A percentile compares a stretch with the other conserved stretches of the same genome.
phyloP scores from a whole-genome alignment of 1,139 yeast genomes.

The Saccharomyces pastorianus region DNA sequence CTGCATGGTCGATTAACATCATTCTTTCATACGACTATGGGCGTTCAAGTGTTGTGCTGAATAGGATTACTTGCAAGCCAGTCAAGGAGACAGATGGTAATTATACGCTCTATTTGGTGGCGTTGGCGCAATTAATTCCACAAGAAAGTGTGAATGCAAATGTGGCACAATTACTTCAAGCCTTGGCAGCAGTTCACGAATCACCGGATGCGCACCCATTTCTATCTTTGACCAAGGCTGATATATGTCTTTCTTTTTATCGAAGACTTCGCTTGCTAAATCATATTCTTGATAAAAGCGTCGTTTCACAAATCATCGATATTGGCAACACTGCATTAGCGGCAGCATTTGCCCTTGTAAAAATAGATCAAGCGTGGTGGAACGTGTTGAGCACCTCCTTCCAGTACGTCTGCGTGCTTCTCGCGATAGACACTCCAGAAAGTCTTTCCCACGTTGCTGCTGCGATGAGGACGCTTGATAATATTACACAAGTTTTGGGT shows the following conservation, averaged over 20 bases:
- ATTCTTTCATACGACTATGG: constrained; percentile 10
- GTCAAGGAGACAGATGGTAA: constrained; percentile 1
- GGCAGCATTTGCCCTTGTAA: constrained; percentile 5
- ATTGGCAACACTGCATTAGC: constrained; percentile 7
- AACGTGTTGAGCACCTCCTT: constrained; percentile 9
- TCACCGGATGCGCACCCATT: constrained; percentile 7
- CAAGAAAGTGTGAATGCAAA: neutral
- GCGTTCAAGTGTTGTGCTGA: constrained; percentile 6
- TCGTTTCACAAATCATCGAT: constrained; percentile 5
- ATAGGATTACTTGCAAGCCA: constrained; percentile 6
- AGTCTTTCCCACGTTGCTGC: constrained; percentile 7
- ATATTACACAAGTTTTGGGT: constrained; percentile 4
- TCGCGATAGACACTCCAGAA: constrained; percentile 10
- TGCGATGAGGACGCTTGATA: constrained; percentile 5
- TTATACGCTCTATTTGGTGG: neutral
- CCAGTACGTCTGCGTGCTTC: constrained; percentile 10
- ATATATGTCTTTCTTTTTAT: constrained; percentile 9
- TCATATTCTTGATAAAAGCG: constrained; percentile 6
- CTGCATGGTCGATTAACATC: constrained; percentile 9
- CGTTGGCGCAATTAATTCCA: neutral
- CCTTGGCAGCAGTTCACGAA: constrained; percentile 1
- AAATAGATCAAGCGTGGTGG: constrained; percentile 9
- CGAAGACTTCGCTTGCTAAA: constrained; percentile 8
- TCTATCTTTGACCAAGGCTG: constrained; percentile 7
- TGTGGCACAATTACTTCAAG: neutral